Conservation (phyloP, 768 basidiomycete genomes). For the Exsudoporus frostii region DNA sequence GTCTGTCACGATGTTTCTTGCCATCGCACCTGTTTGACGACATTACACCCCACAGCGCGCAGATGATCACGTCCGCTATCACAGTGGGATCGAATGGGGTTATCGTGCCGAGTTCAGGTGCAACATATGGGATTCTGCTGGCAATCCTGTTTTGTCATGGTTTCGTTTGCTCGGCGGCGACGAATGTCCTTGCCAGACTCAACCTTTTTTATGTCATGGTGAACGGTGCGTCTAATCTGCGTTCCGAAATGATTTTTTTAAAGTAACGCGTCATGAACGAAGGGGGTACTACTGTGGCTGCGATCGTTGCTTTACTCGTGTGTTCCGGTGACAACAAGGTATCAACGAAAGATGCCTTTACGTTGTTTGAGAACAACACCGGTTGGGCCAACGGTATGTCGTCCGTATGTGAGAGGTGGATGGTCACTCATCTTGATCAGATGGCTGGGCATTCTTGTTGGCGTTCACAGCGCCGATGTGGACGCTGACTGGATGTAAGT, state of each 20-base stretch:
- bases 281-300: conserved; percentile 67
- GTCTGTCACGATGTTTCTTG: conserved; percentile 24
- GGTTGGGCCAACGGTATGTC: conserved; percentile 61
- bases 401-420: neutral
- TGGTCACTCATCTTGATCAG: conserved; percentile 32
- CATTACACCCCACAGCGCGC: conserved; percentile 44
- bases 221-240: conserved; percentile 45
- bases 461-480: conserved; percentile 77
- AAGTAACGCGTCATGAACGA: neutral
- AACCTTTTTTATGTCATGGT: conserved; percentile 67
- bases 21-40: neutral
- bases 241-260: neutral
- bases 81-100: conserved; percentile 56
- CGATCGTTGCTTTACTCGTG: conserved; percentile 58
- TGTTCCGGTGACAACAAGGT: conserved; percentile 54
- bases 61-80: conserved; percentile 75
- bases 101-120: conserved; percentile 49
- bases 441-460: conserved; percentile 70
- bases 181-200: conserved; percentile 59
- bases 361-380: conserved; percentile 65
- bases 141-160: conserved; percentile 67
- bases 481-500: conserved; percentile 72
- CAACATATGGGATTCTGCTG: conserved; percentile 65
- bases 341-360: conserved; percentile 68
- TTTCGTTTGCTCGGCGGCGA: conserved; percentile 68